Percentiles rank a stretch among this genome's conserved stretches.
Conservation (phyloP, 2,329 filamentous ascomycete genomes). For the Aureobasidium sp. region DNA sequence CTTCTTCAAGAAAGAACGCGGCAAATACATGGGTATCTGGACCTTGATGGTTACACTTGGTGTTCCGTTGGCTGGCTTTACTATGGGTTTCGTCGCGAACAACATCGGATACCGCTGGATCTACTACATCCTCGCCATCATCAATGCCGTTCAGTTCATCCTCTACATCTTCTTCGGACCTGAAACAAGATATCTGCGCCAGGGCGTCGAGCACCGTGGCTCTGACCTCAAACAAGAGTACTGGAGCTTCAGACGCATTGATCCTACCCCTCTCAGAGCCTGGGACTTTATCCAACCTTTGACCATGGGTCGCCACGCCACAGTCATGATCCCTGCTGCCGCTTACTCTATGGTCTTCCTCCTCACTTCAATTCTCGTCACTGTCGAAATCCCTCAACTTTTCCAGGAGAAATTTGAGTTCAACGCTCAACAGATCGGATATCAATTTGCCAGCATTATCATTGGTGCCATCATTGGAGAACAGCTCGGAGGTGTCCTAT, state of each 20-base stretch:
- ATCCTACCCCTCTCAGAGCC: conserved; percentile 41
- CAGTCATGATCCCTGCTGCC: conserved; percentile 43
- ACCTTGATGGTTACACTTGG: conserved; percentile 45
- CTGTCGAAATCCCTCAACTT: conserved; percentile 52
- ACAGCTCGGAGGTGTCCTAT: conserved; percentile 47
- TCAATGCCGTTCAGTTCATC: conserved; percentile 49
- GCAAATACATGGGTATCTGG: conserved; percentile 51
- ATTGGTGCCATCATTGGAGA: conserved; percentile 52
- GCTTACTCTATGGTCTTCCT: conserved; percentile 52
- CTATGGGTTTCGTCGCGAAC: conserved; percentile 41
- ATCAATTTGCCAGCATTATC: conserved; percentile 51
- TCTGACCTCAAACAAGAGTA: conserved; percentile 37
- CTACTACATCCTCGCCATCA: conserved; percentile 50
- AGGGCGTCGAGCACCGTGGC: conserved; percentile 28
- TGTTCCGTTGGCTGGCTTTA: conserved; percentile 35
- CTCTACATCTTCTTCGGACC: conserved; percentile 48
- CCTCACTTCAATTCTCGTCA: conserved; percentile 45
- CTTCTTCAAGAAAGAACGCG: conserved; percentile 49
- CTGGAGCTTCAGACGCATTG: conserved; percentile 42
- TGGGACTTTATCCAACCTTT: conserved; percentile 47
- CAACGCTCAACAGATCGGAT: conserved; percentile 49
- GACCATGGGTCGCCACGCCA: conserved; percentile 38
- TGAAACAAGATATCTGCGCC: conserved; percentile 47
- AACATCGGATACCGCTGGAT: conserved; percentile 51
- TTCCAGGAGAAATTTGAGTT: conserved; percentile 49